Evolutionary conservation across 1,139 yeast genomes (phyloP).

Genomic region (Candida glucosophila): DNA sequence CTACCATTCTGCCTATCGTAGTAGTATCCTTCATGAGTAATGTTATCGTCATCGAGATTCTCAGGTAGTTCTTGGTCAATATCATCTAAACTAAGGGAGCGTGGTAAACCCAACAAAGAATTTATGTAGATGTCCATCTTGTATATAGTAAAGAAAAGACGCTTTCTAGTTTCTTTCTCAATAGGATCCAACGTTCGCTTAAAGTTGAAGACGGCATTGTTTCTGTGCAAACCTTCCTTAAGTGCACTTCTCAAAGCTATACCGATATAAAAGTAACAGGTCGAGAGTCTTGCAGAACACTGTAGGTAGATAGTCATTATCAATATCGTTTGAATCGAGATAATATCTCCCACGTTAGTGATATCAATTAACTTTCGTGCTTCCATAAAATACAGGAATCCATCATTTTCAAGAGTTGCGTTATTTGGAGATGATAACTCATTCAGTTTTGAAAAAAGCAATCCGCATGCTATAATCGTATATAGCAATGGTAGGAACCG

Average conservation of each 20-base stretch:
- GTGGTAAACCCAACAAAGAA: constrained; percentile 82
- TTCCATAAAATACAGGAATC: constrained; percentile 74
- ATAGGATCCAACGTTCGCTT: constrained; percentile 59
- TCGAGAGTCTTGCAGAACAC: constrained; percentile 82
- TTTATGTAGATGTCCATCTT: constrained; percentile 89
- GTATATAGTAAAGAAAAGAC: constrained; percentile 82
- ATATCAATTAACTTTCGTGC: constrained; percentile 70
- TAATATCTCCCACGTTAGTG: constrained; percentile 39
- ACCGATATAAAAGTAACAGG: constrained; percentile 91
- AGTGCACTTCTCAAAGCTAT: constrained; percentile 81
- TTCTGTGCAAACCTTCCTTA: constrained; percentile 82
- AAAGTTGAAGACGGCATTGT: constrained; percentile 45
- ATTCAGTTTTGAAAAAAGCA: constrained; percentile 49
- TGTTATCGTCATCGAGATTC: constrained; percentile 81
- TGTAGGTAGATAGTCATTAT: constrained; percentile 73
- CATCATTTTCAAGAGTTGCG: constrained; percentile 59
- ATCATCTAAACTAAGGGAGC: constrained; percentile 68
- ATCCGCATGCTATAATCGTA: constrained; percentile 50
- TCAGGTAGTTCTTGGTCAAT: constrained; percentile 83
- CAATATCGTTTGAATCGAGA: constrained; percentile 59
- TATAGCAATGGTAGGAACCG: constrained; percentile 74
- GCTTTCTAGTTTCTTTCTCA: constrained; percentile 76
- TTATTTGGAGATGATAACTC: constrained; percentile 22
- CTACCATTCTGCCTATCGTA: constrained; percentile 30
- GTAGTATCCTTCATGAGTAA: constrained; percentile 54